Evolutionary conservation across 2,329 filamentous ascomycete genomes (phyloP), one percentile per base, ranked within the genome.

Genomic region (Talaromyces sp.): DNA sequence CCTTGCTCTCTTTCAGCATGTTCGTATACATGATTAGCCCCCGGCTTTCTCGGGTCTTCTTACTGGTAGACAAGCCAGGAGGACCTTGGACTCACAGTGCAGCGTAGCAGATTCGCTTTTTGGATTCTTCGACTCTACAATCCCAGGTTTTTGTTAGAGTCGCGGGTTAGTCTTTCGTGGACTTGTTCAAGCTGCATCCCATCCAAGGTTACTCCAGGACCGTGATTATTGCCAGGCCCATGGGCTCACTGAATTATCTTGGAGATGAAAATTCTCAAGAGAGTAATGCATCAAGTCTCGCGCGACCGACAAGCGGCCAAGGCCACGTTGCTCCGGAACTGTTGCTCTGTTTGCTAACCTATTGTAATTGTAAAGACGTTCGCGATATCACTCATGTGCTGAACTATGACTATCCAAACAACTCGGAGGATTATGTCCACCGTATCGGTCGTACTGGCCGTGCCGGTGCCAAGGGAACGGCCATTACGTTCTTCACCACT

Each of bases 381-480:
- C 93, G 93, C 82, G 96, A 99, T 86, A 99, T 99, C 83, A 98
- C 95, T 81, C 95, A 99, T 83, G 95, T 99, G 81, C 86, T 99
- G 82, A 98, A 98, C 88, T 97, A 98, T 90, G 95, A 98, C 79
- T 98, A 98, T 81, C 93, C 93, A 78, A 98, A 98, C 84, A 98
- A 88, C 76, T 87, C 85, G 70, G 85, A 88, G 76, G 85, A 88
- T 71, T 88, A 88, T 70, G 83, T 88, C 74, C 85, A 88, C 76
- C 85, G 85, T 73, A 87, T 87, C 75, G 85, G 85, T 73, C 84
- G 85, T 79, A 88, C 85, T 73, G 85, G 82, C 78, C 85, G 85
- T 82, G 85, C 85, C 75, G 95, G 95, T 81, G 89, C 89, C 72
- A 91, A 89, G 67, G 95, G 95, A 81, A 98, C 93, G 71, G 95